Evolutionary conservation across 192 early-diverging fungal genomes (phyloP).

Genomic region (Entomortierella lignicola): DNA sequence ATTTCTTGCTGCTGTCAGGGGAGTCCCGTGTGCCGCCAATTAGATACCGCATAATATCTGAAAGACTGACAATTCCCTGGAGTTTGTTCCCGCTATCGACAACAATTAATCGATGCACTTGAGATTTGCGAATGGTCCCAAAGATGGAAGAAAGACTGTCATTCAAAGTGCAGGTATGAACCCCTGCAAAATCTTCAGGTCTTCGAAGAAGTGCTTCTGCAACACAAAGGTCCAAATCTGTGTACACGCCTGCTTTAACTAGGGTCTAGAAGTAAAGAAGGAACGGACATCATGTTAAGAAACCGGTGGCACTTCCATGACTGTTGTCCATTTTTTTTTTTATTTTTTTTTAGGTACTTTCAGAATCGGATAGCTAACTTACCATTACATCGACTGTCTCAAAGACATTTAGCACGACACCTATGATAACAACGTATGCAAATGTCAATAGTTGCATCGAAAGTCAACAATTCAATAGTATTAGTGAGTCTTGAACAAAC

Average conservation of each 20-base stretch:
- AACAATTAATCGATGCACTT: slow-evolving; percentile 93
- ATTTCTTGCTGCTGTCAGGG: background rate
- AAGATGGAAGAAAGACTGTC: slow-evolving; percentile 92
- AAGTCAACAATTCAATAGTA: no score
- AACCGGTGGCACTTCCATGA: no score
- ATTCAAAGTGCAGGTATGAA: slow-evolving; percentile 89
- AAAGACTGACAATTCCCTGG: slow-evolving; percentile 86
- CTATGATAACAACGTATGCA: slow-evolving; percentile 45
- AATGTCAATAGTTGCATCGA: background rate
- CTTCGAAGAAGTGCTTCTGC: slow-evolving; percentile 84
- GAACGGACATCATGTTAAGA: background rate
- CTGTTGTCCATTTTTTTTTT: background rate
- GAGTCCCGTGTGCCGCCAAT: slow-evolving; percentile 41
- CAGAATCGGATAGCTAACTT: slow-evolving; percentile 7
- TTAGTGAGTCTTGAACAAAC: slow-evolving; percentile 14
- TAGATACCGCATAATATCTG: slow-evolving; percentile 81
- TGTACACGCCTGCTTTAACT: slow-evolving; percentile 74
- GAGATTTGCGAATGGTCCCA: slow-evolving; percentile 86
- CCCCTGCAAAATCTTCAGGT: slow-evolving; percentile 92
- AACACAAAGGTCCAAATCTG: slow-evolving; percentile 88
- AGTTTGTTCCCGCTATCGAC: slow-evolving; percentile 84
- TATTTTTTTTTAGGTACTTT: background rate
- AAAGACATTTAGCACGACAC: slow-evolving; percentile 92
- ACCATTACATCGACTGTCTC: slow-evolving; percentile 97
- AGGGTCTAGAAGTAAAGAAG: slow-evolving; percentile 54